These are phyloP conservation scores for Cyclotella baltica DNA, from an alignment of 108 stramenopile genomes.

Conservation along the genomic window DNA sequence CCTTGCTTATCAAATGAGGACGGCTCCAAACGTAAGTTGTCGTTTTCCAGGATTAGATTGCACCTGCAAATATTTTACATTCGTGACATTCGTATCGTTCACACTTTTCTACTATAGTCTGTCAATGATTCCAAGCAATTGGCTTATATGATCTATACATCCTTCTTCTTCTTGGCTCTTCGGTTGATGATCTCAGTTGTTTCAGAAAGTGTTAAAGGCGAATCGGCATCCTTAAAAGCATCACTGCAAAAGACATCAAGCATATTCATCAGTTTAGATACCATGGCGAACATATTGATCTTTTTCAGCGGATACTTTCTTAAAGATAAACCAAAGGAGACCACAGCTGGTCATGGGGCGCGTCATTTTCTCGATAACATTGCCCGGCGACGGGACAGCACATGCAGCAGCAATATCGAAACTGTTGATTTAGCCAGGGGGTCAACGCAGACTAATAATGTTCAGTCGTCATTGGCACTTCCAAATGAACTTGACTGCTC, in stretches of 20 bases:
- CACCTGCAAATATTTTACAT: too few species aligned
- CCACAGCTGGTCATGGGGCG: neutral
- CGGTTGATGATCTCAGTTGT: neutral
- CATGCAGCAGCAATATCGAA: too few species aligned
- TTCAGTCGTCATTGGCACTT: neutral
- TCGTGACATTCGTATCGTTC: neutral
- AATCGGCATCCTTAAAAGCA: neutral
- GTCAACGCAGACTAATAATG: neutral
- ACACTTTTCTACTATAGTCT: neutral
- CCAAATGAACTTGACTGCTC: neutral
- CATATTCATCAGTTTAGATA: neutral
- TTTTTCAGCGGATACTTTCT: neutral
- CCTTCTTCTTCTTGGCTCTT: conserved; percentile 12
- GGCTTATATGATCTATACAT: conserved; percentile 5
- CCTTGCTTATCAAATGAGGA: conserved; percentile 17
- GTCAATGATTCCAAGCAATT: conserved; percentile 14
- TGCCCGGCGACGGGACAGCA: neutral
- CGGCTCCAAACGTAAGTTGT: neutral
- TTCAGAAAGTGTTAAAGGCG: neutral
- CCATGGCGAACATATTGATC: neutral
- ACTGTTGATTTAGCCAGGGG: neutral
- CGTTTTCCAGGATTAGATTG: neutral
- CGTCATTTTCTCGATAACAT: neutral
- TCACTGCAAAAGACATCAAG: conserved; percentile 5
- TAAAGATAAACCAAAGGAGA: neutral